Base-by-base conservation (phyloP, 345 rosid species). In the Pugionium cornutum region DNA sequence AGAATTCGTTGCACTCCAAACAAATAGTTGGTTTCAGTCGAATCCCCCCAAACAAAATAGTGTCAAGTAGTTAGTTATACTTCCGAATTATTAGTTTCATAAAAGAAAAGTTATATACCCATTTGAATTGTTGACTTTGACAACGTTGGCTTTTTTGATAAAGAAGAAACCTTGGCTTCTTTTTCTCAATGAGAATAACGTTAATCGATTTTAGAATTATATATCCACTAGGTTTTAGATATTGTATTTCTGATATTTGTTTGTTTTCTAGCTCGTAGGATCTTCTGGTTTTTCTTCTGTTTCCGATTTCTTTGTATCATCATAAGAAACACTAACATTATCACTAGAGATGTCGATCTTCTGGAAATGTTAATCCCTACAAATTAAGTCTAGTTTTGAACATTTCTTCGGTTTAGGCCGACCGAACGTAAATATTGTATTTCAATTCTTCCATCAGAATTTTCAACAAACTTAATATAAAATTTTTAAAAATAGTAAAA, bases 21-120 rank as follows among this genome's bases (percentile, higher is more conserved):
- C 6, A 1, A 48, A 64, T 4, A 42, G 59, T 59, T 68, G 9
- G 59, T 59, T 42, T 59, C 9, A 59, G 59, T 69, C 52, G 60
- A 34, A 29, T 27, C 11, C 59, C 8, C 32, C 53, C 73, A 4
- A 60, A 60, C 25, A 41, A 41, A 7, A 4, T 40, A 50, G 58
- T 51, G 18, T 57, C 18, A 35, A 34, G 45, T 35, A 49, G 6
- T 5, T 57, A 29, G 18, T 18, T 61, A 27, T 18, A 18, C 18
- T 18, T 18, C 18, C 4, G 33, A 40, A 36, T 11, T 9, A 55
- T 66, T n/a, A 47, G 3, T 53, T 4, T n/a, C 7, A 6, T 9
- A 4, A 48, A 0, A 10, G 9, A 31, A 5, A n/a, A 58, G 6
- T 25, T 31, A 9, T 61, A 25, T 48, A 6, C 49, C 53, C 11